phyloP scores from a whole-genome alignment of 2,329 filamentous ascomycete genomes.

The Ophiognomonia clavigignenti-juglandacearum region DNA sequence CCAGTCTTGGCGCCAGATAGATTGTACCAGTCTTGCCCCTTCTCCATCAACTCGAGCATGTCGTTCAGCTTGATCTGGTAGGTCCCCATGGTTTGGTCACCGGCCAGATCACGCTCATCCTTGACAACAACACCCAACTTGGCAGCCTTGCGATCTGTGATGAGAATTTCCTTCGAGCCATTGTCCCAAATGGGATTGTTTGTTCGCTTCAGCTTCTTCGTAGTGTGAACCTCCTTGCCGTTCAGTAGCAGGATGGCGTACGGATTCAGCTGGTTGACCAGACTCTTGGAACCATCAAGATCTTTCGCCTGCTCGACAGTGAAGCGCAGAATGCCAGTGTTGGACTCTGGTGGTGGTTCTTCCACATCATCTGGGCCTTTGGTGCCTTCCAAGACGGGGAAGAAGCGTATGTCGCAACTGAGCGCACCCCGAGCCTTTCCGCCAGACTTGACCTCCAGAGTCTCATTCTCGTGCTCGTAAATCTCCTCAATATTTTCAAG shows the following conservation, averaged over 20 bases:
- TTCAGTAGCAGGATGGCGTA: conserved; percentile 88
- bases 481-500: conserved; percentile 78
- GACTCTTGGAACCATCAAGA: conserved; percentile 83
- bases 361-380: conserved; percentile 71
- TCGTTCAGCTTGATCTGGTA: conserved; percentile 96
- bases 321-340: conserved; percentile 90
- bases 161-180: conserved; percentile 86
- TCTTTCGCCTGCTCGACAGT: conserved; percentile 96
- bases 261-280: conserved; percentile 86
- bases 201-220: conserved; percentile 90
- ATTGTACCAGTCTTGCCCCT: conserved; percentile 96
- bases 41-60: conserved; percentile 82
- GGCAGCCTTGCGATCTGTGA: conserved; percentile 87
- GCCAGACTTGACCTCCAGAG: conserved; percentile 76
- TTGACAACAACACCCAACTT: conserved; percentile 91
- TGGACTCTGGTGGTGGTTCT: conserved; percentile 79
- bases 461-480: conserved; percentile 75
- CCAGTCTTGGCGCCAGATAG: conserved; percentile 76
- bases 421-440: conserved; percentile 80
- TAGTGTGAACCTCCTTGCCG: conserved; percentile 82
- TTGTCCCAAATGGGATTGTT: conserved; percentile 97
- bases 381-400: conserved; percentile 76
- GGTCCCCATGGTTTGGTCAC: conserved; percentile 80
- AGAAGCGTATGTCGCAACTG: conserved; percentile 83
- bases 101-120: conserved; percentile 81